phyloP scores from a whole-genome alignment of 1,139 yeast species.

The Spathaspora sp. region DNA sequence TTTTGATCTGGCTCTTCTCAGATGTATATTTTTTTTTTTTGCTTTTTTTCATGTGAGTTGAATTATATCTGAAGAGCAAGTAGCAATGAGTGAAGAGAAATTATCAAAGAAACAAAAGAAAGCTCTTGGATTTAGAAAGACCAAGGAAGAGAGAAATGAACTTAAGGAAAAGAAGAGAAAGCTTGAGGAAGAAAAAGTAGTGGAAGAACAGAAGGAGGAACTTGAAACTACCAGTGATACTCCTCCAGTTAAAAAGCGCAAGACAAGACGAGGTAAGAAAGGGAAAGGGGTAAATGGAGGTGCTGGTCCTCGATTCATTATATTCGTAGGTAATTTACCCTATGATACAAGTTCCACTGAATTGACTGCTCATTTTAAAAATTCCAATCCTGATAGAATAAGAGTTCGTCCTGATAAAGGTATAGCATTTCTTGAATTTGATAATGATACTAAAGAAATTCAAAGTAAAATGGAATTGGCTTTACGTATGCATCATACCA shows the following conservation, averaged over 20 bases:
- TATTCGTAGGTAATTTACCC: conserved; percentile 93
- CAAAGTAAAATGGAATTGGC: conserved; percentile 82
- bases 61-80: neutral
- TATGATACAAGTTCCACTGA: conserved; percentile 65
- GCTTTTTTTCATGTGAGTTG: neutral
- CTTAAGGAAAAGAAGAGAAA: conserved; percentile 10
- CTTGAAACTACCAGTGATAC: conserved; percentile 19
- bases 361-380: conserved; percentile 70
- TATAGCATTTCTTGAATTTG: conserved; percentile 90
- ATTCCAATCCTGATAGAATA: conserved; percentile 68
- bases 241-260: conserved; percentile 60
- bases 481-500: conserved; percentile 75
- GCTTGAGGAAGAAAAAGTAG: conserved; percentile 9
- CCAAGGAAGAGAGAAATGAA: conserved; percentile 22
- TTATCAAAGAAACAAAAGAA: conserved; percentile 78
- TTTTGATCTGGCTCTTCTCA: neutral
- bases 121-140: conserved; percentile 66
- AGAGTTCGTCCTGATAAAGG: conserved; percentile 84
- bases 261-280: conserved; percentile 76
- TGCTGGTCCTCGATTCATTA: conserved; percentile 68
- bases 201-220: conserved; percentile 8
- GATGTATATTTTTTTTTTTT: conserved; percentile 1
- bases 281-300: conserved; percentile 54
- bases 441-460: conserved; percentile 59
- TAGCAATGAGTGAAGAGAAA: conserved; percentile 25